Evolutionary conservation across 2,329 filamentous ascomycete species (phyloP).

Genomic region (Claviceps africana): DNA sequence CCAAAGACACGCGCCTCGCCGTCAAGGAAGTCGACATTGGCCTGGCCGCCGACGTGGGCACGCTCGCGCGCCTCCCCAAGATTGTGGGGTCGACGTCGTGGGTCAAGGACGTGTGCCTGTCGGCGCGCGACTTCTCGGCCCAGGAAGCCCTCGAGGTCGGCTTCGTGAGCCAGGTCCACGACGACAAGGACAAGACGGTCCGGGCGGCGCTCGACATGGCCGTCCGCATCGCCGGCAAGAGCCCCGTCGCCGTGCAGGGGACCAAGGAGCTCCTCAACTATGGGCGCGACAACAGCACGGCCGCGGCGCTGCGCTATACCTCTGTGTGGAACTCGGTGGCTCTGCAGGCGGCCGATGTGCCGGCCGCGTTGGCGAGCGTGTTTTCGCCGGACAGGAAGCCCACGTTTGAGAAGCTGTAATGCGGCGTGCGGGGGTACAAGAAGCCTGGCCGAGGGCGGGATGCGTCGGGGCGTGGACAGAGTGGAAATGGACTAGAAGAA

Average conservation of each 20-base stretch:
- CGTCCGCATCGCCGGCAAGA: conserved; percentile 58
- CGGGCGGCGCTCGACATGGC: conserved; percentile 50
- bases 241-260: conserved; percentile 72
- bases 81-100: conserved; percentile 56
- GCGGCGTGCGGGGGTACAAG: not conserved
- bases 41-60: conserved; percentile 66
- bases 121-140: conserved; percentile 54
- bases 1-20: conserved; percentile 45
- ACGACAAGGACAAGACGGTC: conserved; percentile 49
- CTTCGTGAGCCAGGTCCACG: conserved; percentile 52
- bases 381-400: conserved; percentile 71
- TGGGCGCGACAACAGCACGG: conserved; percentile 61
- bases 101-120: conserved; percentile 67
- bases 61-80: conserved; percentile 59
- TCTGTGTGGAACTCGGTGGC: conserved; percentile 76
- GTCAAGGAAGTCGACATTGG: conserved; percentile 79
- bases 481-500: not conserved
- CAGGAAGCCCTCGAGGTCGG: conserved; percentile 57
- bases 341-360: conserved; percentile 67
- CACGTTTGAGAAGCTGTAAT: conserved; percentile 71
- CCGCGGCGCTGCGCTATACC: conserved; percentile 72
- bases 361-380: conserved; percentile 59
- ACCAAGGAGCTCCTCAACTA: conserved; percentile 82
- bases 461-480: not conserved
- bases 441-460: not conserved